Conservation (phyloP, 2,329 filamentous ascomycete genomes). For the Colletotrichum acutatum region DNA sequence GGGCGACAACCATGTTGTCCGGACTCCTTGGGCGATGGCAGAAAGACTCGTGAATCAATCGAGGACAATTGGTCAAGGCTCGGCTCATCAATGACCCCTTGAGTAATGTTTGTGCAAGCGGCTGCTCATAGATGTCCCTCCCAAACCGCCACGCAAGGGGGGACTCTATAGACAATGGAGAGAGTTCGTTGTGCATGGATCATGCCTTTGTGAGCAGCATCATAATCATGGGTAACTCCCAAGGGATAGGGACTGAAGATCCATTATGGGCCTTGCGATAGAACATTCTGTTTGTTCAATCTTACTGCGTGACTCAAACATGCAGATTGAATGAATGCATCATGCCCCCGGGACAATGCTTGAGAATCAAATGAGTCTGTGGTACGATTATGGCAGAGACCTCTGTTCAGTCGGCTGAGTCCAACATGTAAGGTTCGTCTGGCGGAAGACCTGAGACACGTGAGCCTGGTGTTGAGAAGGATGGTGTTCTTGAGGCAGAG, state of each 20-base stretch:
- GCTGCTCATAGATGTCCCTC: not conserved
- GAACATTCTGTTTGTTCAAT: not conserved
- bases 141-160: not conserved
- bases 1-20: not conserved
- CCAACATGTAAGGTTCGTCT: not conserved
- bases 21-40: not conserved
- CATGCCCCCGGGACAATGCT: too few relatives aligned
- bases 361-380: too few relatives aligned
- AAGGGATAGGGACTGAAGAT: not conserved
- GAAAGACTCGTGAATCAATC: not conserved
- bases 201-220: not conserved
- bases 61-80: not conserved
- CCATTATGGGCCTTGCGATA: not conserved
- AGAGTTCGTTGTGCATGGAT: not conserved
- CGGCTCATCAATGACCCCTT: not conserved
- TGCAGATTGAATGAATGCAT: too few relatives aligned
- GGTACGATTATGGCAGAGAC: too few relatives aligned
- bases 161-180: not conserved
- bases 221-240: not conserved
- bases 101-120: not conserved
- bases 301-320: not conserved
- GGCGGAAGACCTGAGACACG: not conserved
- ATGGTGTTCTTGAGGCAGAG: not conserved
- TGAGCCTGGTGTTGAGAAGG: not conserved
- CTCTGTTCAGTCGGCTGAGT: too few relatives aligned